Evolutionary conservation across 305 asterid species (phyloP), one percentile per base, ranked within the genome.

Genomic region (Lippia alba): DNA sequence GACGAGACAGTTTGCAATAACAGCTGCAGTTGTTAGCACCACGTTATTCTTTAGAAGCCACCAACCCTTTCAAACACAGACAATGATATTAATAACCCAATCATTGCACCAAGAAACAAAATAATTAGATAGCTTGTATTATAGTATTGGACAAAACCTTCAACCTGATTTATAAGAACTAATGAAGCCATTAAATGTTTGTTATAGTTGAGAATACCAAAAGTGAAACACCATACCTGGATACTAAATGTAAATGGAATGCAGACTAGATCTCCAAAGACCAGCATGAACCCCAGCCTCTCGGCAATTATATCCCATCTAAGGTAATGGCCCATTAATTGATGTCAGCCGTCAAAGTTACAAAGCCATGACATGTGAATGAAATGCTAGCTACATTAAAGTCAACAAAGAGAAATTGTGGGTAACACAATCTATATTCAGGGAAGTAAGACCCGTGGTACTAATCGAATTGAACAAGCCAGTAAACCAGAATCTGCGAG

Each of bases 301-400:
- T 94, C 99, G 46, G 99, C 98, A 82, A 94, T 94, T 78, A 94
- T 94, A 79, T 94, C 99, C 98, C 99, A 92, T 74, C 99, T 94
- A 73, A 85, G 74, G 75, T 76, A 64, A 75, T 39, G 75, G 49
- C 72, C 66, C 56, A 45, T 68, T 59, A 74, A 62, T 64, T 66
- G 73, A 72, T 56, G 80, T 66, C 65, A 80, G 30, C 30, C 30
- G 30, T 24, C 30, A 24, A 66, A 61, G 36, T 68, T 36, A 36
- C 14, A 36, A 56, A 61, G 69, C 39, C 51, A 53, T 41, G 56
- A 63, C 49, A 73, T 58, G 73, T 36, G 63, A 67, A 76, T 70
- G 62, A 58, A 63, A 56, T 51, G 40, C 61, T 45, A 66, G 58
- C 48, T 57, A 19, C 64, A 74, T 40, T 20, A 67, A 58, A 67